phyloP scores from a whole-genome alignment of 163 green algal genomes.

The Trebouxia gelatinosa region DNA sequence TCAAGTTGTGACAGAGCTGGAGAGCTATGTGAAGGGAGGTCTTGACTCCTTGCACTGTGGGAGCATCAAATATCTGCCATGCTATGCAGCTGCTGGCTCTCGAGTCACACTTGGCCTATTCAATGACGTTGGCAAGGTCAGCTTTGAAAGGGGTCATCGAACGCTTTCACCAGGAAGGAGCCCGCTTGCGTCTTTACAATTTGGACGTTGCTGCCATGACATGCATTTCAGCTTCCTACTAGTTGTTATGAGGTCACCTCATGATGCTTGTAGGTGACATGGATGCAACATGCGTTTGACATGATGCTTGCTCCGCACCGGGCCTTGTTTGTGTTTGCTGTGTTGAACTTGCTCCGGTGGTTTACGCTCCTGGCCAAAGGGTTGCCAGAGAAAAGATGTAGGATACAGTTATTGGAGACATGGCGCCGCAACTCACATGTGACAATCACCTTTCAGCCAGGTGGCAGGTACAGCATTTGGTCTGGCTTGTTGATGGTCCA shows the following conservation, averaged over 20 bases:
- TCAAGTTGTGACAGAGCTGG: not conserved
- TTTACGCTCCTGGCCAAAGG: not conserved
- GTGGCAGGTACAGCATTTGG: too few species aligned
- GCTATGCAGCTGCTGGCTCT: not conserved
- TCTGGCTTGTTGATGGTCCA: not conserved
- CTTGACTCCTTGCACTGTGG: not conserved
- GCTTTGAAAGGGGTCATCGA: not conserved
- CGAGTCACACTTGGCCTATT: not conserved
- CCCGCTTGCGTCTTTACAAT: not conserved
- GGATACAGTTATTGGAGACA: not conserved
- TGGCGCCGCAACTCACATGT: not conserved
- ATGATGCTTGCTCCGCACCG: not conserved
- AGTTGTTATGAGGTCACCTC: too few species aligned
- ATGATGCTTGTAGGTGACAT: not conserved
- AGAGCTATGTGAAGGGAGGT: not conserved
- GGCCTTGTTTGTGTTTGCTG: not conserved
- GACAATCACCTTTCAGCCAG: not conserved
- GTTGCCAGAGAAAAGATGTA: not conserved
- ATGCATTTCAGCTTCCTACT: not conserved
- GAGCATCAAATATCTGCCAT: not conserved
- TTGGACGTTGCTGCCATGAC: not conserved
- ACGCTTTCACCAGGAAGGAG: not conserved
- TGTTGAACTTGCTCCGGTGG: not conserved
- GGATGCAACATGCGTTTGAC: not conserved
- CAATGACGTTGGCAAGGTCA: not conserved